phyloP scores from a whole-genome alignment of 2,329 filamentous ascomycete species.

The Cladosporium phlei region DNA sequence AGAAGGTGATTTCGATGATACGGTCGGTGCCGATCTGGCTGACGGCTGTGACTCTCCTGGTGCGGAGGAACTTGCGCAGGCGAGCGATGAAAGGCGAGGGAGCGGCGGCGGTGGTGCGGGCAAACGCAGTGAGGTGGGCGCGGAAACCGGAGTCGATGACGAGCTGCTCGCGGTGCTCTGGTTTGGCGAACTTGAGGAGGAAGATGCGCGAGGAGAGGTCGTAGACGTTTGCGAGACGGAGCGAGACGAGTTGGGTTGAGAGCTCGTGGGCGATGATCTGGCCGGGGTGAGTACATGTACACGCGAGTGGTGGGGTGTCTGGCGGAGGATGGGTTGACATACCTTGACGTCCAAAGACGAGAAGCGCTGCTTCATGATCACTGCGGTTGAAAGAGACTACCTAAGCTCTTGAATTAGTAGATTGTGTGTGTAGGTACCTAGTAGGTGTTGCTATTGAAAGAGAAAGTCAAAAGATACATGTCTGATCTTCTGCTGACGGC shows the following conservation, averaged over 20 bases:
- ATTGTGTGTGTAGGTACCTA: no score
- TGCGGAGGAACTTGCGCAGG: slow-evolving; percentile 83
- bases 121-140: slow-evolving; percentile 87
- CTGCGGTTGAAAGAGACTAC: no score
- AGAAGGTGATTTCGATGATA: slow-evolving; percentile 87
- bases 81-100: slow-evolving; percentile 82
- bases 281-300: background rate
- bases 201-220: slow-evolving; percentile 94
- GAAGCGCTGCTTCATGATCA: slow-evolving; percentile 69
- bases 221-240: slow-evolving; percentile 90
- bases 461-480: no score
- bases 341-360: slow-evolving; percentile 75
- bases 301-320: background rate
- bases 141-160: slow-evolving; percentile 94
- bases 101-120: slow-evolving; percentile 75
- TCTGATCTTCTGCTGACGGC: no score
- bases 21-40: slow-evolving; percentile 87
- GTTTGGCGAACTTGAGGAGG: slow-evolving; percentile 89
- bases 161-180: slow-evolving; percentile 81
- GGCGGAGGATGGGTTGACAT: slow-evolving; percentile 4
- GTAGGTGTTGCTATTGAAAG: no score
- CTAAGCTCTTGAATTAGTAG: no score
- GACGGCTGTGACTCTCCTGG: slow-evolving; percentile 74
- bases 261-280: slow-evolving; percentile 97
- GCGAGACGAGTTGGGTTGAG: slow-evolving; percentile 64